Base-by-base conservation (phyloP, 2,329 filamentous ascomycete genomes). In the Diatrype stigma region DNA sequence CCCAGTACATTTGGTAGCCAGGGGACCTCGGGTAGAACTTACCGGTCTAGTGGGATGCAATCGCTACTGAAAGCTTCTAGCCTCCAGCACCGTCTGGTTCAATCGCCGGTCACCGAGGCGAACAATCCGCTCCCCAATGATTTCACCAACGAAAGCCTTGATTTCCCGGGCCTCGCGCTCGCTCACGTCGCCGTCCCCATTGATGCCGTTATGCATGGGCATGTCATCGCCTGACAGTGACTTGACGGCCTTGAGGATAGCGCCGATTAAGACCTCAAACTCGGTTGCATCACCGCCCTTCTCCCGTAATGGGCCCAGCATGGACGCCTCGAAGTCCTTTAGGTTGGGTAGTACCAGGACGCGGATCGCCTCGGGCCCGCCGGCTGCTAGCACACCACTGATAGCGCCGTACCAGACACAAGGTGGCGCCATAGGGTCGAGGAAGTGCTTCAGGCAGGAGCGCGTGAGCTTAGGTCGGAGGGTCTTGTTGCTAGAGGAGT, bases 401-500 rank as follows among this genome's bases (percentile, higher is more conserved):
- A 99, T 80, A 6, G 93, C 90, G 42, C 94, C 94, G 66, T 94
- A 99, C 63, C 96, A 89, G 1, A 93, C 87, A 2, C 89, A 84
- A 0, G 91, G 81, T 0, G 91, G 85, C 64, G 92, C 90, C 42
- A 85, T 84, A 0, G 90, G 89, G 63, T 96, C 92, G 28, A 99
- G 80, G 69, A 96, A 93, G 62, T 88, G 85, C 72, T 96, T 96
- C 32, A 97, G 80, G 63, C 91, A 96, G 0, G 92, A 94, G n/a
- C 94, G 82, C 3, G 91, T 92, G 28, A 99, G 85, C 56, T 95
- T 89, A 2, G 92, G 86, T 51, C 91, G 90, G 23, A 97, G 81
- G 14, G 90, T 86, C 42, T 88, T 85, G 51, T 92, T 96, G 4
- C 85, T 87, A 23, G 85, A 80, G 6, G 87, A 85, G 72, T 95